phyloP scores from a whole-genome alignment of 2,329 filamentous ascomycete species.

The Beauveria varroae region DNA sequence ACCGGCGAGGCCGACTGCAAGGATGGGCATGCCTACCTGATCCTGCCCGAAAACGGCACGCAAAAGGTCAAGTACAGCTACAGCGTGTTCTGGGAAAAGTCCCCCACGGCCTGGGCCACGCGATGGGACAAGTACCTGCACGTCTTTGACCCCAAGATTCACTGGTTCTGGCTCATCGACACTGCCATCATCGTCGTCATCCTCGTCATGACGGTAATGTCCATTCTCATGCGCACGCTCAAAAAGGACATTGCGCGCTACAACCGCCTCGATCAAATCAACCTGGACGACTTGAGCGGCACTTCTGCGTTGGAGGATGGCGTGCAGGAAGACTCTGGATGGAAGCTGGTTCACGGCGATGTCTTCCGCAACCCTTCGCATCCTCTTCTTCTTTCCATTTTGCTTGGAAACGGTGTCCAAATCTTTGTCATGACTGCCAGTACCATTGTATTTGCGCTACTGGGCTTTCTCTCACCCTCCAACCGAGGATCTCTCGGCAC shows the following conservation, averaged over 20 bases:
- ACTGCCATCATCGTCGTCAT: constrained; percentile 93
- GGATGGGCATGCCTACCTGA: constrained; percentile 46
- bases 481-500: constrained; percentile 92
- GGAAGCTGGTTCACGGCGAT: constrained; percentile 97
- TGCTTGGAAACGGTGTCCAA: constrained; percentile 90
- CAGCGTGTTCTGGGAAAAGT: constrained; percentile 81
- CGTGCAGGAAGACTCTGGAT: constrained; percentile 94
- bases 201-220: constrained; percentile 82
- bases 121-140: constrained; percentile 98
- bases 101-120: constrained; percentile 84
- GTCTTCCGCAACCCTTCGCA: constrained; percentile 85
- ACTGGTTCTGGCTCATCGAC: constrained; percentile 98
- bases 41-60: constrained; percentile 49
- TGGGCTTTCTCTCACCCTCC: constrained; percentile 91
- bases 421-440: constrained; percentile 96
- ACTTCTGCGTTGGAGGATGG: constrained; percentile 78
- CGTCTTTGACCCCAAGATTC: constrained; percentile 94
- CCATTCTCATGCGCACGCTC: constrained; percentile 80
- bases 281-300: constrained; percentile 79
- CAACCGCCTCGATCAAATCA: constrained; percentile 87
- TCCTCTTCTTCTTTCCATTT: constrained; percentile 74
- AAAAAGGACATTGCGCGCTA: constrained; percentile 95
- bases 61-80: constrained; percentile 81
- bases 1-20: constrained; percentile 56
- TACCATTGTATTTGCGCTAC: constrained; percentile 85